Base-by-base conservation (phyloP, 2,329 filamentous ascomycete genomes). In the Coccinonectria pachysandricola region DNA sequence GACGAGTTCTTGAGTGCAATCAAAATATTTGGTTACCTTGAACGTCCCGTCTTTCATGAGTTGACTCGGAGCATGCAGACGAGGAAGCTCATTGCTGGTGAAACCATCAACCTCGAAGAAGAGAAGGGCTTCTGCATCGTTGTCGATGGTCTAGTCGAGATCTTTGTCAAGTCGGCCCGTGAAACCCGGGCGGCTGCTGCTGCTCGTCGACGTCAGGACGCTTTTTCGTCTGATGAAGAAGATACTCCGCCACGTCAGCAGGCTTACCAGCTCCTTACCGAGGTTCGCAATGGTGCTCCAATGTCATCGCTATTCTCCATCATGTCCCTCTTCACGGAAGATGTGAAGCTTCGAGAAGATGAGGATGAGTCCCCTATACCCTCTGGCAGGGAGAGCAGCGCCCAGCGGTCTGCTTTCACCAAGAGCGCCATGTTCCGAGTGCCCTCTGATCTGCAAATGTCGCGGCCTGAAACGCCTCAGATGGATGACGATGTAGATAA, bases 261-360 rank as follows among this genome's bases (percentile, higher is more conserved):
- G 50, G 83, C 80, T 16, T 98, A 98, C 47, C 91, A 96, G 51
- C 68, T 98, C 19, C 65, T 98, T 28, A 98, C 91, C 0, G 92
- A 98, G 55, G 88, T 98, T 27, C 92, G 91, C 47, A 98, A 98
- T 45, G 91, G 91, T 9, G 87, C 91, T 2, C 88, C 92, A 1
- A 95, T 98, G 88, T 98, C 91, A 5, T 98, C 91, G 0, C 59
- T 98, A 2, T 98, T 98, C 54, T 96, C 91, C 1, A 94, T 98
- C 40, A 75, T 98, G 57, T 93, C 88, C 2, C 64, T 98, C 0
- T 98, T 98, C 49, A 98, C 91, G 3, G 91, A 98, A 52, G 87
- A 95, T 46, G 76, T 98, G 27, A 81, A 82, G 39, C 62, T 98
- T 17, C 73, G 76, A 12, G 71, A 78, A 1, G 75, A 79, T n/a